These are phyloP conservation scores for Helicostylum pulchrum DNA, from an alignment of 192 early-diverging fungal genomes.

Conservation along the genomic window DNA sequence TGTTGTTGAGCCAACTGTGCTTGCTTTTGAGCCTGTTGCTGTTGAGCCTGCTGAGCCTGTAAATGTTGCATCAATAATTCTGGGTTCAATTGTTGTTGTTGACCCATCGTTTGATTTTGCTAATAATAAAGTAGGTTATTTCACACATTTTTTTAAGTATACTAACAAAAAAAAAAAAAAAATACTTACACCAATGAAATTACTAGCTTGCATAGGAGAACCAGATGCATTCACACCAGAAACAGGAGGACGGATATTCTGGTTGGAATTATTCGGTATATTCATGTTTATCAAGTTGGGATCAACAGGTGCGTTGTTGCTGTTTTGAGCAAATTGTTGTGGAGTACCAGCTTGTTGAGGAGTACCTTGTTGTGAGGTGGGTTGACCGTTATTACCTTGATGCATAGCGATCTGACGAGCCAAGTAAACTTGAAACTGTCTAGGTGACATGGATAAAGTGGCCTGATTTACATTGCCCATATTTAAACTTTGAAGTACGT, in stretches of 20 bases:
- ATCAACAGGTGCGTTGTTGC: neutral
- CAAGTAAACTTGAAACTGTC: constrained; percentile 18
- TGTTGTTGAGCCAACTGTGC: neutral
- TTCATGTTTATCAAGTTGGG: too few relatives aligned
- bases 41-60: constrained; percentile 2
- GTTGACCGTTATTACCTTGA: constrained; percentile 1
- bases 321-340: neutral
- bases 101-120: constrained; percentile 1
- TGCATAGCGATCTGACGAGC: constrained; percentile 15
- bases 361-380: neutral
- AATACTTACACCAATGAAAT: neutral
- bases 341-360: neutral
- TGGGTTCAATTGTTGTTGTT: constrained; percentile 1
- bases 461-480: constrained; percentile 15
- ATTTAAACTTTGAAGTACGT: constrained; percentile 23
- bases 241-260: neutral
- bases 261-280: neutral
- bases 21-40: constrained; percentile 2
- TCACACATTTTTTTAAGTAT: neutral
- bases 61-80: constrained; percentile 11
- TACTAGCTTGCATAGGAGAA: constrained; percentile 16
- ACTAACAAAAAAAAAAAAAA: neutral
- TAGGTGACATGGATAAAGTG: constrained; percentile 10
- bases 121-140: neutral
- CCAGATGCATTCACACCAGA: neutral